phyloP scores from a whole-genome alignment of 2,329 filamentous ascomycete species.

The Penicillium brevicompactum region DNA sequence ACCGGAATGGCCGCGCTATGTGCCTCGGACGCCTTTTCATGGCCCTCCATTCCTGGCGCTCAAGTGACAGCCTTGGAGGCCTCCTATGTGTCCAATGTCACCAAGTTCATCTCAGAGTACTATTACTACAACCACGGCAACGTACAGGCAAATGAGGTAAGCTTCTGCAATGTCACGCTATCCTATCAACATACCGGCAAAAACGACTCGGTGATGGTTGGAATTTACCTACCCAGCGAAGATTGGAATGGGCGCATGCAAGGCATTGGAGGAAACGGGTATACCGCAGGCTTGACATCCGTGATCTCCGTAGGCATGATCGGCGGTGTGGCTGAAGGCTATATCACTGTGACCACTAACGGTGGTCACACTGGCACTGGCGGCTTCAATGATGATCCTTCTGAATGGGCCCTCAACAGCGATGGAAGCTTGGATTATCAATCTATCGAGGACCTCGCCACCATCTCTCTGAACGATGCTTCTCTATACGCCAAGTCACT shows the following conservation, averaged over 20 bases:
- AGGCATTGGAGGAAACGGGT: conserved; percentile 2
- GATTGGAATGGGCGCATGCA: conserved; percentile 13
- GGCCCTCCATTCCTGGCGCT: neutral
- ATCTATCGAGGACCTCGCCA: neutral
- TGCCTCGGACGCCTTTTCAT: neutral
- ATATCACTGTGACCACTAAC: neutral
- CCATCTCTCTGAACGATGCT: conserved; percentile 31
- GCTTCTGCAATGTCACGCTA: conserved; percentile 39
- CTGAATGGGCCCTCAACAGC: neutral
- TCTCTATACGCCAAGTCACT: conserved; percentile 11
- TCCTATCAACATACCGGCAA: conserved; percentile 14
- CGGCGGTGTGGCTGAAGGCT: neutral
- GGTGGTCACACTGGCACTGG: neutral
- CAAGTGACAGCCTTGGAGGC: neutral
- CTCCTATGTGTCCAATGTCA: neutral
- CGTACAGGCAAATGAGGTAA: neutral
- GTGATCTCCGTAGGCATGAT: neutral
- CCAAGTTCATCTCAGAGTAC: neutral
- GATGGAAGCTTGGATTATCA: neutral
- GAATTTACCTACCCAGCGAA: neutral
- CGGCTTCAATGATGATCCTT: neutral
- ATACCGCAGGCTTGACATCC: neutral
- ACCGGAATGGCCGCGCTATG: neutral
- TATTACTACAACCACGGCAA: neutral
- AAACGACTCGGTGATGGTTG: conserved; percentile 30